Evolutionary conservation across 2,329 filamentous ascomycete genomes (phyloP), one percentile per base, ranked within the genome.

Genomic region (Colletotrichum chlorophyti): DNA sequence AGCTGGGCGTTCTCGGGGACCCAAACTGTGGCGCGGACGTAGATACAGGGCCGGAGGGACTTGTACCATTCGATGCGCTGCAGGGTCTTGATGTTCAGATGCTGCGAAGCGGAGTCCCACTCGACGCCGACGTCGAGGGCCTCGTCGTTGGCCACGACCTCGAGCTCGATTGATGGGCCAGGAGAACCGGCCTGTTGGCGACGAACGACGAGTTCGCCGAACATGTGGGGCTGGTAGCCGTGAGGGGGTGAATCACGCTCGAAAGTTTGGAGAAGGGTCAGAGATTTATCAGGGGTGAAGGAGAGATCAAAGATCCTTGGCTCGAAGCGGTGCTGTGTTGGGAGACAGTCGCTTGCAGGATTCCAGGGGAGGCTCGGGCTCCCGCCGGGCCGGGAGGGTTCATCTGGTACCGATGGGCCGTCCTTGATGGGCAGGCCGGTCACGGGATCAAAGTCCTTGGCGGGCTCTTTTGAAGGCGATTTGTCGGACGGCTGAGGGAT

Each of bases 1-100:
- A 85, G 68, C 8, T 70, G 64, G 3, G 73, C 71, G 14, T 70
- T 64, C 4, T 69, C 66, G 6, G 82, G 82, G 0, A 80, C 73
- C 72, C 74, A 80, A 37, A 82, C 65, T 3, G 79, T 84, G 14
- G 73, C 70, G 10, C 74, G 74, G 54, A 85, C 70, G 58, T 78
- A 75, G 17, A 84, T 70, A 63, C 83, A 85, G 1, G 80, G 79
- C 7, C 66, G 61, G 2, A 63, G 52, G 11, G 61, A 27, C 3
- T 64, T 48, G 12, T 62, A 46, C 65, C 72, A 73, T 2, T 68
- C 63, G 42, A 77, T 51, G 9, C 55, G 64, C 27, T 65, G 65
- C 1, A 80, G 80, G 2, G 77, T 74, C 10, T 61, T 67, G 21
- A 84, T 61, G 14, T 66, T 61, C 53, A 83, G 68, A 3, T 34